Base-by-base conservation (phyloP, 2,329 filamentous ascomycete species). In the Thielaviopsis musarum region DNA sequence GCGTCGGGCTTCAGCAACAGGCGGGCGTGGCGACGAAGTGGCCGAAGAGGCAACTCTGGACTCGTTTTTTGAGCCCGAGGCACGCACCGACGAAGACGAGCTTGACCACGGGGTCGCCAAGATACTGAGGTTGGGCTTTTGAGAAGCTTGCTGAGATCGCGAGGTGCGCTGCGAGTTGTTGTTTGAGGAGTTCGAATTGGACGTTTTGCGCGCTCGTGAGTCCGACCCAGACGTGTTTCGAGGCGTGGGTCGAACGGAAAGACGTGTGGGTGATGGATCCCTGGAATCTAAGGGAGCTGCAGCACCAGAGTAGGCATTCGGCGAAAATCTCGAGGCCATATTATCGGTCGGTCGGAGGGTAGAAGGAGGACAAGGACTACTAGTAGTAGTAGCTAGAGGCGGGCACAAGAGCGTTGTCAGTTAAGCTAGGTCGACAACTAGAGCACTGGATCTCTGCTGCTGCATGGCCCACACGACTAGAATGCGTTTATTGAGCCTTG, bases 61-160 rank as follows among this genome's bases (percentile, higher is more conserved):
- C 57, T 85, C 77, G 57, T 74, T 52, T 26, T 51, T 68, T 56
- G 70, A 67, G 63, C 74, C 67, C 24, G 74, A 69, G 5, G 78
- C 73, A 69, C 90, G 89, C 66, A 84, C 78, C 15, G 85, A 81
- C 15, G 85, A 81, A 52, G 83, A 77, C 58, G 80, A 74, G 71
- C 30, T 15, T 48, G 26, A 30, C 38, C 26, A 26, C 41, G 28
- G 34, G 51, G 34, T 51, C 34, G 54, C 26, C 54, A 55, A 52
- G 45, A 34, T 45, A n/a, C 53, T 41, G 59, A 79, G 74, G 60
- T 74, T 78, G 60, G 74, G 72, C 28, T 64, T 71, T 75, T 59
- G 70, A 69, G 54, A 72, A 69, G 58, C 84, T 78, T 59, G 77
- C 75, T 21, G 84, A 83, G 65, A 82, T 87, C 61, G 77, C 72